Evolutionary conservation across 2,329 filamentous ascomycete genomes (phyloP).

Genomic region (Trichoderma aggressivum): DNA sequence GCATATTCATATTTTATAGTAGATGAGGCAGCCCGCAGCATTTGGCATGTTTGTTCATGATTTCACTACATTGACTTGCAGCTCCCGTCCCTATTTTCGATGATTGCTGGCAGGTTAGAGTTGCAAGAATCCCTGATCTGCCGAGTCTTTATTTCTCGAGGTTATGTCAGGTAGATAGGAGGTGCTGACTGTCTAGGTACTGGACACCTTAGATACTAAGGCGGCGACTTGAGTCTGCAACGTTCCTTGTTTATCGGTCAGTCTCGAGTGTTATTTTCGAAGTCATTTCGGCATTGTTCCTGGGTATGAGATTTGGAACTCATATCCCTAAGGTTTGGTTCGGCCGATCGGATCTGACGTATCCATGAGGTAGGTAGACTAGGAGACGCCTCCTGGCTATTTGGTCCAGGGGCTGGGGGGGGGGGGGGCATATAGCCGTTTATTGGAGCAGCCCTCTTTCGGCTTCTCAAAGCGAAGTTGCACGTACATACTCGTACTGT

Average conservation of each 20-base stretch:
- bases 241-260: neutral
- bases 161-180: neutral
- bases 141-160: neutral
- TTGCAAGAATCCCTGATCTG: neutral
- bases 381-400: neutral
- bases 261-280: neutral
- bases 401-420: neutral
- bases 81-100: neutral
- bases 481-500: no score
- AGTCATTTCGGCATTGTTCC: neutral
- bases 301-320: neutral
- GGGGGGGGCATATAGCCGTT: neutral
- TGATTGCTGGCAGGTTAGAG: neutral
- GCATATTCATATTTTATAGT: neutral
- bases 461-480: neutral
- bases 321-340: neutral
- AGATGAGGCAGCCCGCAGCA: neutral
- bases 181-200: neutral
- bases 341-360: neutral
- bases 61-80: neutral
- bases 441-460: neutral
- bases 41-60: neutral
- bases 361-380: neutral
- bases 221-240: neutral
- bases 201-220: neutral